phyloP scores from a whole-genome alignment of 352 stramenopile genomes.

The Peronosclerospora sorghi region DNA sequence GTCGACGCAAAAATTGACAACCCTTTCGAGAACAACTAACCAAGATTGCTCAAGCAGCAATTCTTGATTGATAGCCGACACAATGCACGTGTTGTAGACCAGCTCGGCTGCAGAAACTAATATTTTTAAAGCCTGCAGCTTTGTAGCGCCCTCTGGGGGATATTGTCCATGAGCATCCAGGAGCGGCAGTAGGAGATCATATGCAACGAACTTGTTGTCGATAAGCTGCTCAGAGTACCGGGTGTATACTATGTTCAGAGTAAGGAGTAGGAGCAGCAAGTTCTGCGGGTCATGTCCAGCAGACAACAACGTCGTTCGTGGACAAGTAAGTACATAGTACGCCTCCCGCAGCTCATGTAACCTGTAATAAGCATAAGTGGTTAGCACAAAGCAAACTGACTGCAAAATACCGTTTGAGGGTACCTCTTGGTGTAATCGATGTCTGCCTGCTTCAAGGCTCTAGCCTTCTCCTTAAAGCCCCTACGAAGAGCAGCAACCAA shows the following conservation, averaged over 20 bases:
- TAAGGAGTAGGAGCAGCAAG: conserved; percentile 50
- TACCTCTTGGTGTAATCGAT: conserved; percentile 39
- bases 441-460: conserved; percentile 21
- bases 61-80: conserved; percentile 45
- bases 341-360: conserved; percentile 43
- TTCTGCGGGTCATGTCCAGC: conserved; percentile 62
- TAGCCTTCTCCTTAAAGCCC: conserved; percentile 44
- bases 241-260: conserved; percentile 56
- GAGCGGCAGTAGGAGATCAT: conserved; percentile 47
- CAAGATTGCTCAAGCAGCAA: conserved; percentile 38
- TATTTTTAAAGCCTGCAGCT: conserved; percentile 40
- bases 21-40: conserved; percentile 45
- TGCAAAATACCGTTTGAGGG: background rate
- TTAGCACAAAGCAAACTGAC: background rate
- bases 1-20: conserved; percentile 58
- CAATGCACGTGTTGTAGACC: conserved; percentile 52
- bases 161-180: conserved; percentile 42
- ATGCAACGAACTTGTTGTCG: conserved; percentile 57
- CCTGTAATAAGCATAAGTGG: conserved; percentile 8
- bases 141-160: conserved; percentile 29
- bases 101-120: conserved; percentile 53
- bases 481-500: conserved; percentile 26
- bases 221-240: conserved; percentile 40
- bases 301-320: conserved; percentile 52
- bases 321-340: conserved; percentile 56